Evolutionary conservation across 2,329 filamentous ascomycete genomes (phyloP).

Genomic region (Aspergillus sp.): DNA sequence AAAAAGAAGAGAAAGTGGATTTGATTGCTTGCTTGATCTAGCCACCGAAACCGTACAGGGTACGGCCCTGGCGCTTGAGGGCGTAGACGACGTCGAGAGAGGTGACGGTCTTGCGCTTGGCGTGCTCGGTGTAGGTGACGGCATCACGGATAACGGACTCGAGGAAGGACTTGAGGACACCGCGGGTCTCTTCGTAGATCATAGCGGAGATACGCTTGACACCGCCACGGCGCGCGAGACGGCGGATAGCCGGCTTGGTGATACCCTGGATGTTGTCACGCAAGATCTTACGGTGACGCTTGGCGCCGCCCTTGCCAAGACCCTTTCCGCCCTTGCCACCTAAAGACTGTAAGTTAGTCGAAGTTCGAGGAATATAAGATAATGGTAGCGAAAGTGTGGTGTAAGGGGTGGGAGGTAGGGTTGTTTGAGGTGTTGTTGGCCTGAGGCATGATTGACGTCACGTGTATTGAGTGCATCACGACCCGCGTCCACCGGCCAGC

Average conservation of each 20-base stretch:
- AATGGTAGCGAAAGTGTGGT: neutral
- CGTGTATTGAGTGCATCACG: constrained; percentile 25
- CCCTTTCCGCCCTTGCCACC: constrained; percentile 96
- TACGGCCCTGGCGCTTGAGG: constrained; percentile 65
- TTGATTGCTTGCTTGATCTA: constrained; percentile 50
- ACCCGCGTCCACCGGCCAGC: constrained; percentile 3
- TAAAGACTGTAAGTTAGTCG: constrained; percentile 42
- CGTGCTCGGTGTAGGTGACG: constrained; percentile 80
- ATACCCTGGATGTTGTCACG: constrained; percentile 99
- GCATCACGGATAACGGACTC: constrained; percentile 78
- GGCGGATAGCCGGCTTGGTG: constrained; percentile 97
- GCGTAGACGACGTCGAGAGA: constrained; percentile 65
- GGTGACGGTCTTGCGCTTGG: constrained; percentile 64
- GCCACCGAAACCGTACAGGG: constrained; percentile 85
- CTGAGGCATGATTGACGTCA: constrained; percentile 22
- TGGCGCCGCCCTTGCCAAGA: constrained; percentile 96
- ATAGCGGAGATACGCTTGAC: constrained; percentile 99
- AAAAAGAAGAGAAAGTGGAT: neutral
- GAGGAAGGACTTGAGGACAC: constrained; percentile 81
- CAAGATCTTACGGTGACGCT: constrained; percentile 99
- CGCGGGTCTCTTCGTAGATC: constrained; percentile 82
- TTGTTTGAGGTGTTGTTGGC: constrained; percentile 9
- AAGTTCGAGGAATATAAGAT: neutral
- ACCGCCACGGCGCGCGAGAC: constrained; percentile 98
- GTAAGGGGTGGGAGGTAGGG: neutral